phyloP scores from a whole-genome alignment of 2,329 filamentous ascomycete genomes.

The Penicillium hesseltinei region DNA sequence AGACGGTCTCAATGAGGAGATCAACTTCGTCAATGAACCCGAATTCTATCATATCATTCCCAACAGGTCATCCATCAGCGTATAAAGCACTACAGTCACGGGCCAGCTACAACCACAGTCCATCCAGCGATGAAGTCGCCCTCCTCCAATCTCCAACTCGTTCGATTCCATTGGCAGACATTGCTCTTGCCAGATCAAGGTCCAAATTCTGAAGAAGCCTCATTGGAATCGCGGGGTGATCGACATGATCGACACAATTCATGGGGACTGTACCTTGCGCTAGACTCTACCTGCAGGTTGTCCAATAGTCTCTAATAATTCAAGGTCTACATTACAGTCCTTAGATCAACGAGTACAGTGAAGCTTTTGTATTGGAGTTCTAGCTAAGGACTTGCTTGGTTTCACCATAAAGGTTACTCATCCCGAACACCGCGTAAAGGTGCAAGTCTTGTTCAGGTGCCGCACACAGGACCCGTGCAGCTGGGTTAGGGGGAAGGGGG shows the following conservation, averaged over 20 bases:
- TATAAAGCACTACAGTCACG: constrained; percentile 15
- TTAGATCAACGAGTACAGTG: too few species aligned
- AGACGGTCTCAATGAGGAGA: constrained; percentile 26
- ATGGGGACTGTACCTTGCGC: too few species aligned
- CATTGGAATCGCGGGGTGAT: too few species aligned
- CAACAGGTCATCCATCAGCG: constrained; percentile 18
- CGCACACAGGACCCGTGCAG: constrained; percentile 12
- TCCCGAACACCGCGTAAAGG: constrained; percentile 21
- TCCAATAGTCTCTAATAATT: too few species aligned
- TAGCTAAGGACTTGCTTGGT: constrained; percentile 12
- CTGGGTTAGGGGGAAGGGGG: neutral
- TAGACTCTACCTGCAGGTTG: too few species aligned
- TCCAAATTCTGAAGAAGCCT: too few species aligned
- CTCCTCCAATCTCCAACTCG: constrained; percentile 22
- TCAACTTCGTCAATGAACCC: constrained; percentile 22
- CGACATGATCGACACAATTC: too few species aligned
- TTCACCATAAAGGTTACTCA: constrained; percentile 18
- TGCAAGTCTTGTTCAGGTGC: constrained; percentile 16
- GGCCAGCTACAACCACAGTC: constrained; percentile 22
- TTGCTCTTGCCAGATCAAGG: constrained; percentile 40
- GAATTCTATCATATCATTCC: constrained; percentile 2
- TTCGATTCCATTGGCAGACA: constrained; percentile 42
- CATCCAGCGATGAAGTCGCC: constrained; percentile 21
- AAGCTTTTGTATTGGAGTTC: too few species aligned
- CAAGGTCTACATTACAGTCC: too few species aligned